Evolutionary conservation across 441 rosid species (phyloP).

Genomic region (Hura crepitans): DNA sequence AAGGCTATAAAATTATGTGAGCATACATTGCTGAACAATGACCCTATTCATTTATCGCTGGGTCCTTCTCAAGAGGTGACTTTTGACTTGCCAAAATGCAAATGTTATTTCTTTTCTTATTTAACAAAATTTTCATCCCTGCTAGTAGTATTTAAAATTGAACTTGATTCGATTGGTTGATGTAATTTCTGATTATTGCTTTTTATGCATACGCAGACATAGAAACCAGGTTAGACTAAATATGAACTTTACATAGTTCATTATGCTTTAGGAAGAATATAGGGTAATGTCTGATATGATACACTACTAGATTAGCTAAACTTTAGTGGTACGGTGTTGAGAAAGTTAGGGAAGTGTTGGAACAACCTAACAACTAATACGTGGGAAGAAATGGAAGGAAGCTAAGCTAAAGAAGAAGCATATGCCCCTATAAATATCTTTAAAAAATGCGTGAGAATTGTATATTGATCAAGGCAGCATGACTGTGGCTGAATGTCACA

Average conservation of each 20-base stretch:
- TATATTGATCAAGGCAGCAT: no score
- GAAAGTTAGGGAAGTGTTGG: no score
- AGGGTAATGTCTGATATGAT: no score
- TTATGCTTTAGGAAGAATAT: neutral
- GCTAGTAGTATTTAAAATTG: neutral
- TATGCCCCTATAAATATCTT: no score
- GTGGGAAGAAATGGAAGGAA: no score
- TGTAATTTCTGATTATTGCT: neutral
- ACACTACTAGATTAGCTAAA: no score
- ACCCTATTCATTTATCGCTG: slow-evolving; percentile 47
- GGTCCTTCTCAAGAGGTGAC: slow-evolving; percentile 75
- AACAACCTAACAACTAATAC: no score
- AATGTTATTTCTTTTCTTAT: neutral
- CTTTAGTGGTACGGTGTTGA: no score
- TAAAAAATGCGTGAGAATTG: no score
- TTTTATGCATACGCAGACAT: neutral
- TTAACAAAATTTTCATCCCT: slow-evolving; percentile 2
- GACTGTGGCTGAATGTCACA: no score
- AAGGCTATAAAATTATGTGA: slow-evolving; percentile 75
- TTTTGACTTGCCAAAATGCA: slow-evolving; percentile 5
- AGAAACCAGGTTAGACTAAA: neutral
- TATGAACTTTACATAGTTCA: neutral
- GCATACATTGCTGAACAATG: slow-evolving; percentile 46
- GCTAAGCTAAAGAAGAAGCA: no score
- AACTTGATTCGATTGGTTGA: neutral